A percentile compares a stretch with the other conserved stretches of the same genome.
These are phyloP conservation scores for Coniochaeta sp. DNA, from an alignment of 2,329 filamentous ascomycete species.

Conservation along the genomic window DNA sequence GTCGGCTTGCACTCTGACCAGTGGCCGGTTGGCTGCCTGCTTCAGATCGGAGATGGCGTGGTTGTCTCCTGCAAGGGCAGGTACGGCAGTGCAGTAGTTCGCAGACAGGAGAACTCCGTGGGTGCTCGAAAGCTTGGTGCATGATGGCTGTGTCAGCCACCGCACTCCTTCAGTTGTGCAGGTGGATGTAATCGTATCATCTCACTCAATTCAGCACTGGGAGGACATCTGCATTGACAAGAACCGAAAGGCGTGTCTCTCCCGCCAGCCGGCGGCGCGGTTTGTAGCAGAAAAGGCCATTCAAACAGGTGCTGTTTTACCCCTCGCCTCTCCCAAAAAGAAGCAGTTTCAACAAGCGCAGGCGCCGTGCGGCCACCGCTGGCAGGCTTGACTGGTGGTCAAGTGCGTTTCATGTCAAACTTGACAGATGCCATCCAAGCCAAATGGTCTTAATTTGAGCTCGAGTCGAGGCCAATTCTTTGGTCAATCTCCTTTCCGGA, in stretches of 20 bases:
- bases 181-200: background rate
- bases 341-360: background rate
- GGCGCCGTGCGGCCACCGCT: background rate
- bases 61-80: background rate
- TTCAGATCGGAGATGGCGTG: background rate
- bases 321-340: background rate
- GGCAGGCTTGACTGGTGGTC: background rate
- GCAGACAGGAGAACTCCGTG: background rate
- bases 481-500: background rate
- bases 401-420: background rate
- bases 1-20: background rate
- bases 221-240: background rate
- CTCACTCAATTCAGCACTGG: background rate
- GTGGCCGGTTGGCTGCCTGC: background rate
- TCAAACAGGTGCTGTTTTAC: background rate
- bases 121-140: background rate
- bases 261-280: background rate
- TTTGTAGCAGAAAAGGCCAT: background rate
- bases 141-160: background rate
- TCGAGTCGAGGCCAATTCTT: background rate
- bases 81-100: background rate
- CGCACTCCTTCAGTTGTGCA: background rate
- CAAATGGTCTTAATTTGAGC: too few relatives aligned
- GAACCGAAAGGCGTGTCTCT: background rate
- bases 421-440: background rate